Conservation (phyloP, 2,329 filamentous ascomycete genomes). For the Fusarium temperatum region DNA sequence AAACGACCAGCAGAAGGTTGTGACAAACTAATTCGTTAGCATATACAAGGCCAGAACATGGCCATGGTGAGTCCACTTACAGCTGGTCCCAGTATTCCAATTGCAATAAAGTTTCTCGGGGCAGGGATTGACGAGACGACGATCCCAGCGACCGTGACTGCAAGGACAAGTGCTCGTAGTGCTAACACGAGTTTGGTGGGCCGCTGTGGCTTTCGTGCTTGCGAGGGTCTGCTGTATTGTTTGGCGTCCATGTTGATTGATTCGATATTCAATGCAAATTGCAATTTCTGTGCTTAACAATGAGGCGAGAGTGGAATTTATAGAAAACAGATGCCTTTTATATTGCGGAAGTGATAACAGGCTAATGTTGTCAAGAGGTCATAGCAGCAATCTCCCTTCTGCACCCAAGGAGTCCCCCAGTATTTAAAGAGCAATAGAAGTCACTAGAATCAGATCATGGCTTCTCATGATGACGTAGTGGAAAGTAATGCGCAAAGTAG, state of each 20-base stretch:
- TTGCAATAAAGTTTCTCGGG: not conserved
- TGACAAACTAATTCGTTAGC: not conserved
- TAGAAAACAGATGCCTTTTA: not conserved
- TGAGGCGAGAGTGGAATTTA: not conserved
- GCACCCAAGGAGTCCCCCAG: not conserved
- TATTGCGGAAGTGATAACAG: not conserved
- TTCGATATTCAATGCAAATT: not conserved
- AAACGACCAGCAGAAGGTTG: not conserved
- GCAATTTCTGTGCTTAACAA: accelerated
- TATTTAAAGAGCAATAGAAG: too few relatives aligned
- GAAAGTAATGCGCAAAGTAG: not conserved
- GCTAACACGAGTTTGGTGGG: not conserved
- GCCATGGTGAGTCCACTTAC: not conserved
- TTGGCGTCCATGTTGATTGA: not conserved
- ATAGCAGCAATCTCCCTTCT: not conserved
- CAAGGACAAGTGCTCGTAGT: not conserved
- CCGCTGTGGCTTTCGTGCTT: not conserved
- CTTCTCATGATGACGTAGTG: not conserved
- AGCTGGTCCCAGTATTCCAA: not conserved
- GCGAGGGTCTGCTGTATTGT: not conserved
- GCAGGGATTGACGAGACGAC: not conserved
- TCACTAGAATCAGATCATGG: not conserved
- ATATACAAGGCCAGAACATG: too few relatives aligned
- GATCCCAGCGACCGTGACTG: not conserved
- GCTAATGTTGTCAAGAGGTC: not conserved